Base-by-base conservation (phyloP, 306 rosid species). In the Ziziphus jujuba region DNA sequence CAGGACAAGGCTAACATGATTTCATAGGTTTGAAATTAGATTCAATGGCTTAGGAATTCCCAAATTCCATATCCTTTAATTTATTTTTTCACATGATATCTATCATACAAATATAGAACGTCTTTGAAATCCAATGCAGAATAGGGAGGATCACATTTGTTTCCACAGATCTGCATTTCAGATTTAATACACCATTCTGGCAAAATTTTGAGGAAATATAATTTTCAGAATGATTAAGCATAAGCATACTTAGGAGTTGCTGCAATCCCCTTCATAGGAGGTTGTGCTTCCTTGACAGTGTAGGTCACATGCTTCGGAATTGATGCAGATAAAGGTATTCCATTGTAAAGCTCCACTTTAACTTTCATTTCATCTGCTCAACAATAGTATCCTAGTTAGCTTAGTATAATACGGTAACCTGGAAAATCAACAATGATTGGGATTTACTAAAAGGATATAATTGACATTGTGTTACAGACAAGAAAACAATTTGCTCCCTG, bases 281-380 rank as follows among this genome's bases (percentile, higher is more conserved):
- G 72, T 33, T 75, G 85, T 34, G 80, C 77, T 73, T 93, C 97
- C 85, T 86, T 90, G 75, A 93, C 91, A 71, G 34, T 76, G 68
- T 97, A 86, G n/a, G 85, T 88, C 52, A 86, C 97, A 1, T 85
- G 90, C 71, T 88, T 90, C 36, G 98, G 98, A 84, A 93, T 88
- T 17, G 93, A 59, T 45, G 96, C 97, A 31, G 97, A 90, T 66
- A 93, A 69, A 74, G 98, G 90, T 44, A 45, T 90, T 58, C 85
- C 98, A 35, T 88, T 90, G 70, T 72, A 93, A 81, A 88, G 68
- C 64, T 87, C 90, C 50, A 93, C 84, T 82, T 66, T 84, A 64
- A 93, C 98, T 80, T 81, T 86, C 96, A 93, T 86, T 75, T 75
- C 93, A 77, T 87, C 98, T 93, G 88, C 57, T 65, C 69, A 83